Conservation (phyloP, 441 rosid genomes). For the Macaranga tanarius region DNA sequence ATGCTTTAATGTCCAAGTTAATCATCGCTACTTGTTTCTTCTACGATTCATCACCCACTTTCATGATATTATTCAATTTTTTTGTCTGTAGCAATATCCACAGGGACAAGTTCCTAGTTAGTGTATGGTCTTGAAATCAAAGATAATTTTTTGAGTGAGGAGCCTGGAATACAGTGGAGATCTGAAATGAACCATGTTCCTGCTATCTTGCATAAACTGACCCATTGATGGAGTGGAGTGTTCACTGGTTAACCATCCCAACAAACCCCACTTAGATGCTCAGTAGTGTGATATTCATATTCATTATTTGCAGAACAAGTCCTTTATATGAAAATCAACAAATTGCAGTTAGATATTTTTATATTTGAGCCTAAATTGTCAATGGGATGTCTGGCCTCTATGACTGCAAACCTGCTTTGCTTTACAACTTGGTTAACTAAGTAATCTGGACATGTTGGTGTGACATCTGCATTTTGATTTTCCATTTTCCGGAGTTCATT, state of each 20-base stretch:
- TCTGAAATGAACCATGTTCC: conserved; percentile 62
- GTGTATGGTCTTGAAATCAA: conserved; percentile 44
- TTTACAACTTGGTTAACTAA: background rate
- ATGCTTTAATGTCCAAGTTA: conserved; percentile 42
- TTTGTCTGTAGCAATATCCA: conserved; percentile 47
- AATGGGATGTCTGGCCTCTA: background rate
- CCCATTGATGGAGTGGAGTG: conserved; percentile 49
- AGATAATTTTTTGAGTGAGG: conserved; percentile 51
- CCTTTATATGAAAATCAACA: conserved; percentile 12
- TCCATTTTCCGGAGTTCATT: conserved; percentile 15
- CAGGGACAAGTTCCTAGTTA: conserved; percentile 40
- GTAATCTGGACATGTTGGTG: background rate
- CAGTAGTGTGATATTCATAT: conserved; percentile 40
- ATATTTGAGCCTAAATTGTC: background rate
- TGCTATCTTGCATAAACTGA: conserved; percentile 51
- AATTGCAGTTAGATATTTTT: background rate
- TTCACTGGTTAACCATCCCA: conserved; percentile 48
- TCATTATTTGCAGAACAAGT: conserved; percentile 42
- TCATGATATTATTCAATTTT: conserved; percentile 40
- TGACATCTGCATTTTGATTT: background rate
- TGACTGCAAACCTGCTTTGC: background rate
- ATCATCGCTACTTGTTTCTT: conserved; percentile 48
- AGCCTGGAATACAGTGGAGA: conserved; percentile 48
- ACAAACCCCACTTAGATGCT: conserved; percentile 57
- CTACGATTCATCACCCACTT: conserved; percentile 46